Base-by-base conservation (phyloP, 257 asterid genomes). In the Voacanga thouarsii region DNA sequence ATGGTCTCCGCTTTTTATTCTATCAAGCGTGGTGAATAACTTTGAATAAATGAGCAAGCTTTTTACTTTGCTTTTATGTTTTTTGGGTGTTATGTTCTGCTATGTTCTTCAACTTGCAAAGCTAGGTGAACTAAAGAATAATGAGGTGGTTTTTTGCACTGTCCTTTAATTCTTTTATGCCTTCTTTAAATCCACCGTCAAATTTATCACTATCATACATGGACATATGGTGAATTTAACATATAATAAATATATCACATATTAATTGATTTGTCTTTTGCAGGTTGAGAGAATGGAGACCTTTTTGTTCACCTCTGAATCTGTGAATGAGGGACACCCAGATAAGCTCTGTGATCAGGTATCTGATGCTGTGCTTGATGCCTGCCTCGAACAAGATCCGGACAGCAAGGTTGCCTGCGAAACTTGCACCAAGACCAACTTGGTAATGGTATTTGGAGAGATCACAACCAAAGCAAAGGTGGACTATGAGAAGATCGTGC, bases 271-370 rank as follows among this genome's bases (percentile, higher is more conserved):
- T 80, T 74, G 33, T 63, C 12, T 33, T 77, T 19, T 53, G 63
- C 76, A 83, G 84, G 61, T 77, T 55, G 64, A 10, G 37, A 77
- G 75, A 70, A 87, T 87, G 90, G 90, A 87, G 65, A 85, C 86
- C 73, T 87, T 87, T 83, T 77, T 87, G 50, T 87, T 87, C 80
- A 87, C 90, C 60, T 87, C 90, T n/a, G 90, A 87, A 74, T 87
- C 90, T 28, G 90, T 87, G 81, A 87, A 87, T 50, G 90, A 87
- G 75, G 90, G 90, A 64, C 90, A 87, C 84, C 90, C 90, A 10
- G 90, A 87, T 82, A 87, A 87, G 85, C 90, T 87, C 78, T 87
- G 90, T 37, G 90, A 85, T 80, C 90, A 87, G 80, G 82, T 87
- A 49, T 87, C 90, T 50, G 89, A 86, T 71, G 89, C 89, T 3